These are phyloP conservation scores for Fragaria vesca DNA, from an alignment of 306 rosid genomes.

Conservation along the genomic window DNA sequence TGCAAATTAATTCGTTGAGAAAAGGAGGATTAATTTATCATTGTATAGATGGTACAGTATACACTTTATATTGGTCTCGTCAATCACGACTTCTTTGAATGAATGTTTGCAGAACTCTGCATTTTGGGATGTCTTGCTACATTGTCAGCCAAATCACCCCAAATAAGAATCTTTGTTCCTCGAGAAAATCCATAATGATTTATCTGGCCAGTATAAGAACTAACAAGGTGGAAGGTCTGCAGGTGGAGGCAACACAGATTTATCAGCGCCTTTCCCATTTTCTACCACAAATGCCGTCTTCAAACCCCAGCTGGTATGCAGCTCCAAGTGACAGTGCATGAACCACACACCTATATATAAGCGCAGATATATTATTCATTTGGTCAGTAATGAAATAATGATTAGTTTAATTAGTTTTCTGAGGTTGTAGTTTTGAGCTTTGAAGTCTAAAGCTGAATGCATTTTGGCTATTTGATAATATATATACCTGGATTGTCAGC, in stretches of 20 bases:
- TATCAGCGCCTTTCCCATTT: constrained; percentile 15
- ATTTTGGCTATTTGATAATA: background rate
- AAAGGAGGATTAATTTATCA: no score
- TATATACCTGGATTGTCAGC: constrained; percentile 37
- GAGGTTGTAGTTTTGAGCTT: background rate
- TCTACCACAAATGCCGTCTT: constrained; percentile 19
- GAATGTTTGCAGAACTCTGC: background rate
- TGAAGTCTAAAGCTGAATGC: background rate
- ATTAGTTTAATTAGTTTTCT: background rate
- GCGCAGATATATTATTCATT: no score
- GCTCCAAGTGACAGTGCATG: constrained; percentile 25
- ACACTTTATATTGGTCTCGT: no score
- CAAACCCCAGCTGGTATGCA: constrained; percentile 22
- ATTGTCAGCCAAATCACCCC: background rate
- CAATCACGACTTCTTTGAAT: no score
- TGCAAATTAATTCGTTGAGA: no score
- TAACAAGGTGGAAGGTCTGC: constrained; percentile 21
- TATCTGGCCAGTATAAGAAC: background rate
- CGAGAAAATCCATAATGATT: background rate
- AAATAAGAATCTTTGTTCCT: background rate
- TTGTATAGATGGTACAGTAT: no score
- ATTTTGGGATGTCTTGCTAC: background rate
- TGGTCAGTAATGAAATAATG: background rate
- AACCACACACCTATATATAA: constrained; percentile 18
- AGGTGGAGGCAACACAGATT: constrained; percentile 9